Conservation (phyloP, 257 asterid genomes). For the Rhazya stricta region DNA sequence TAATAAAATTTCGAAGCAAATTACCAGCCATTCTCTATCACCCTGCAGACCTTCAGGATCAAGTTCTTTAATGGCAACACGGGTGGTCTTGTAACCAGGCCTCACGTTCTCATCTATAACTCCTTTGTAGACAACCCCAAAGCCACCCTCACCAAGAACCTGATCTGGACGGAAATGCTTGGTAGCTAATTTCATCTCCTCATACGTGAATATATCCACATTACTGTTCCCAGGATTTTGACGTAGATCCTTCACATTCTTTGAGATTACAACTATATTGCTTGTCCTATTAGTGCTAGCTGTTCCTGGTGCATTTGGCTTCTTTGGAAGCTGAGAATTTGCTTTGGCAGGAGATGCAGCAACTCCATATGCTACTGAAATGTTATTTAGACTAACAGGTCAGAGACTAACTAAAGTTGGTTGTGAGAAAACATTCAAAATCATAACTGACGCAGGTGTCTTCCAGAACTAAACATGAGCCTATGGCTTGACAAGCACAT, state of each 20-base stretch:
- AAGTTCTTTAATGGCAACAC: slow-evolving; percentile 86
- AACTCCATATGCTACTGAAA: slow-evolving; percentile 33
- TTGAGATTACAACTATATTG: slow-evolving; percentile 47
- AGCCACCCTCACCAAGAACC: slow-evolving; percentile 93
- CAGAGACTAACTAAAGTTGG: background rate
- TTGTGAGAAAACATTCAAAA: background rate
- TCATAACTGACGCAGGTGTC: background rate
- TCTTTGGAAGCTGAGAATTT: slow-evolving; percentile 31
- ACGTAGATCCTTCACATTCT: slow-evolving; percentile 68
- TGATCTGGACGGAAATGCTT: slow-evolving; percentile 81
- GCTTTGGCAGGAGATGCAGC: slow-evolving; percentile 33
- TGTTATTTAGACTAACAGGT: background rate
- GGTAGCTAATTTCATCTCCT: slow-evolving; percentile 91
- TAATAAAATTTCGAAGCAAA: background rate
- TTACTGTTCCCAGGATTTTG: slow-evolving; percentile 62
- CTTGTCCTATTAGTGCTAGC: slow-evolving; percentile 25
- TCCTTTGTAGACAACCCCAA: slow-evolving; percentile 87
- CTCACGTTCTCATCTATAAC: slow-evolving; percentile 67
- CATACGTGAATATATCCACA: slow-evolving; percentile 78
- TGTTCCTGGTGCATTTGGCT: slow-evolving; percentile 15
- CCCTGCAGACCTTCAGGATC: slow-evolving; percentile 94
- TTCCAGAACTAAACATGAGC: background rate
- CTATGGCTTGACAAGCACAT: background rate
- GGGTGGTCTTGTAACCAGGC: slow-evolving; percentile 51
- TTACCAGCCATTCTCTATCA: slow-evolving; percentile 90